phyloP scores from a whole-genome alignment of 768 basidiomycete species.

The Phanerochaete sordida region DNA sequence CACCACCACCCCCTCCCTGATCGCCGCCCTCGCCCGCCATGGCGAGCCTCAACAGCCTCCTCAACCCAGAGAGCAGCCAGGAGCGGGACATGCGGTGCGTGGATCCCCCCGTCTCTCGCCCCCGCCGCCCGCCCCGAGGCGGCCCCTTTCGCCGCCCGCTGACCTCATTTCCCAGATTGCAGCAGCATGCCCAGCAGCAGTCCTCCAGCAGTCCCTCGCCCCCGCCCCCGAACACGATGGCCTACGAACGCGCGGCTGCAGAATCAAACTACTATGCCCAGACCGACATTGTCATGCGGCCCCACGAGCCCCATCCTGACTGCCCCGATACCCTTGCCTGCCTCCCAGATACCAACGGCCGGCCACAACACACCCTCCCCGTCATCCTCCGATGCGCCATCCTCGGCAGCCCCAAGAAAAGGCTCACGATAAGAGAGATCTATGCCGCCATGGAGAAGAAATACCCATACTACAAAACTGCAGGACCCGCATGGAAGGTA shows the following conservation, averaged over 20 bases:
- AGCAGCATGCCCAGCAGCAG: constrained; percentile 13
- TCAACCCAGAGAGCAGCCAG: constrained; percentile 25
- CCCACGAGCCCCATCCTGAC: constrained; percentile 52
- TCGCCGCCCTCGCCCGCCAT: constrained; percentile 14
- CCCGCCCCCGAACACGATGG: constrained; percentile 6
- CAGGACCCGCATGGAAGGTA: constrained; percentile 86
- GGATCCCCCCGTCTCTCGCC: background rate
- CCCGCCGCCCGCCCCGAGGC: background rate
- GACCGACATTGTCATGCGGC: constrained; percentile 19
- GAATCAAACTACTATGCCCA: constrained; percentile 20
- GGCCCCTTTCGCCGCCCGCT: background rate
- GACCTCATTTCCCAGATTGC: constrained; percentile 8
- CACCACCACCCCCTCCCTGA: constrained; percentile 10
- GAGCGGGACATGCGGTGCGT: constrained; percentile 21
- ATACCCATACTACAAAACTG: constrained; percentile 76
- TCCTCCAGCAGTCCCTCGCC: constrained; percentile 8
- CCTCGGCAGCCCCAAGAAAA: constrained; percentile 68
- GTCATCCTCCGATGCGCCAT: constrained; percentile 85
- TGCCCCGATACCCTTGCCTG: constrained; percentile 78
- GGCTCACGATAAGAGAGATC: constrained; percentile 80
- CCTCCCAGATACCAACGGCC: constrained; percentile 72
- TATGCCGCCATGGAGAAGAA: constrained; percentile 86
- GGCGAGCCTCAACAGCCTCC: constrained; percentile 26
- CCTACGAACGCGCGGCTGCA: constrained; percentile 13
- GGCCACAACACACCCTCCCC: constrained; percentile 82